Conservation (phyloP, 176 grass and related monocot genomes). For the Luzula sylvatica region DNA sequence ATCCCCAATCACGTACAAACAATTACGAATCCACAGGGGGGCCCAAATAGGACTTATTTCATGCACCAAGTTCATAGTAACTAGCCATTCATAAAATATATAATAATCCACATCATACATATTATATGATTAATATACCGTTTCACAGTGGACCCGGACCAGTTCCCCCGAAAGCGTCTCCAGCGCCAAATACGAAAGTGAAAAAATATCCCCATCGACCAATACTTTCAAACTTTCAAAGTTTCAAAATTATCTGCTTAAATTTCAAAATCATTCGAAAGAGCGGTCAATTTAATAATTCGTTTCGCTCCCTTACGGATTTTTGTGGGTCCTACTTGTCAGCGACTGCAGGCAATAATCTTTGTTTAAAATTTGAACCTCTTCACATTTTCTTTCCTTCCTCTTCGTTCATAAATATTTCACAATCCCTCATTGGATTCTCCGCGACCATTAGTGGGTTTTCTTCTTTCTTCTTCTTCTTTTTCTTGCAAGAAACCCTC, state of each 20-base stretch:
- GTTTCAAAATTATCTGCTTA: slow-evolving; percentile 11
- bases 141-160: too few species aligned
- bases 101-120: too few species aligned
- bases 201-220: slow-evolving; percentile 12
- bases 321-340: background rate
- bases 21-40: background rate
- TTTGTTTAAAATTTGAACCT: slow-evolving; percentile 31
- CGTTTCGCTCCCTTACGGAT: background rate
- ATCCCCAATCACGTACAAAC: background rate
- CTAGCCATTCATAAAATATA: too few species aligned
- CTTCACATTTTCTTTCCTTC: background rate
- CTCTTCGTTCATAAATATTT: background rate
- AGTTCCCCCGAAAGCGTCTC: background rate
- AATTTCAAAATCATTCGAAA: slow-evolving; percentile 21
- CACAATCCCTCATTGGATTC: too few species aligned
- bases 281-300: slow-evolving; percentile 18
- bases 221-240: slow-evolving; percentile 21
- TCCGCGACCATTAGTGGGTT: too few species aligned
- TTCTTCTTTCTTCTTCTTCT: background rate
- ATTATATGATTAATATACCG: too few species aligned
- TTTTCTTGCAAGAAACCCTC: background rate
- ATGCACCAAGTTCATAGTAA: too few species aligned
- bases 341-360: background rate
- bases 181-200: background rate
- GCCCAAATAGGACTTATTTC: too few species aligned